phyloP scores from a whole-genome alignment of 164 flowering plant genomes.

The Magnolia changhungtana region DNA sequence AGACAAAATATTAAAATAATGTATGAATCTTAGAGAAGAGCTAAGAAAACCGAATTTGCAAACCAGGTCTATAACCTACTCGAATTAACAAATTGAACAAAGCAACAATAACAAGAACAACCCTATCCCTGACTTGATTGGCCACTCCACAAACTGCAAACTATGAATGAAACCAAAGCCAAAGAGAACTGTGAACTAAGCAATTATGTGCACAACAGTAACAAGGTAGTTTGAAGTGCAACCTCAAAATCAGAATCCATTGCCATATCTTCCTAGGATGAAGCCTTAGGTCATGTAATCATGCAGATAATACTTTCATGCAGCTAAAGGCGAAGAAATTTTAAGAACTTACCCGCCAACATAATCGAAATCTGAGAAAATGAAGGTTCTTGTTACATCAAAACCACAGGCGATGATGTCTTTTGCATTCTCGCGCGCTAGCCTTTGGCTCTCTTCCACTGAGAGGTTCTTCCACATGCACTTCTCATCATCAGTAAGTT shows the following conservation, averaged over 20 bases:
- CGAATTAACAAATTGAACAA: too few species aligned
- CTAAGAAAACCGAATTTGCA: too few species aligned
- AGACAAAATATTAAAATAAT: too few species aligned
- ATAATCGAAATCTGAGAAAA: conserved; percentile 88
- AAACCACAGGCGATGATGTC: conserved; percentile 99
- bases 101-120: too few species aligned
- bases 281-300: not conserved
- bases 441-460: conserved; percentile 84
- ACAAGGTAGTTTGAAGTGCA: not conserved
- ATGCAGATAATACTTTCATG: not conserved
- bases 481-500: conserved; percentile 96
- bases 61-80: too few species aligned
- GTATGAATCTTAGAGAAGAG: too few species aligned
- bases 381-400: conserved; percentile 80
- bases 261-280: not conserved
- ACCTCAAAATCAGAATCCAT: not conserved
- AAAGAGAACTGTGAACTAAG: not conserved
- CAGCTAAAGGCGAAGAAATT: not conserved
- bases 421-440: conserved; percentile 95
- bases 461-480: conserved; percentile 91
- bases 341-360: conserved; percentile 76
- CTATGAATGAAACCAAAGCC: not conserved
- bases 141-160: not conserved
- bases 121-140: not conserved
- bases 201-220: not conserved